Percentiles rank a stretch among this genome's conserved stretches.
Evolutionary conservation across 768 basidiomycete genomes (phyloP).

Genomic region (Collybia nuda): DNA sequence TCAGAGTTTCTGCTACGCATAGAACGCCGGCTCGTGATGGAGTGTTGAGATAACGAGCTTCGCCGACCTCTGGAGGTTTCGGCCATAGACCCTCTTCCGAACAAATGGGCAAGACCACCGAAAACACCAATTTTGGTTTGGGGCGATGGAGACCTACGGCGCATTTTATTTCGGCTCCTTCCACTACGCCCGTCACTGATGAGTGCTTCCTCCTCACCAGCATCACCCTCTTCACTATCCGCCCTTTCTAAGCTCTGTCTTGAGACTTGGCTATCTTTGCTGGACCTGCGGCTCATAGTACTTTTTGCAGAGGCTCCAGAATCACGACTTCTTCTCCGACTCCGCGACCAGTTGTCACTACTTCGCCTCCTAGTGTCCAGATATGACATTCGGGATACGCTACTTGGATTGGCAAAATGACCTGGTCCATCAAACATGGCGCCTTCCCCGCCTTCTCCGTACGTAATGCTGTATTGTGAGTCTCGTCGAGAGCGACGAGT

Average conservation of each 20-base stretch:
- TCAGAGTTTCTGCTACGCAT: conserved; percentile 57
- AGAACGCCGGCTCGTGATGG: conserved; percentile 50
- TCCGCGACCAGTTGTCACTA: conserved; percentile 52
- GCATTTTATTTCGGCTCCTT: conserved; percentile 26
- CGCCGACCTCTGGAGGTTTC: conserved; percentile 43
- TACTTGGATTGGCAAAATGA: conserved; percentile 71
- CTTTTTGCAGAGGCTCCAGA: conserved; percentile 32
- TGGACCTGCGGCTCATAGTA: conserved; percentile 39
- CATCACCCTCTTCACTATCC: conserved; percentile 25
- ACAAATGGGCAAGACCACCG: conserved; percentile 67
- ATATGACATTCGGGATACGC: conserved; percentile 77
- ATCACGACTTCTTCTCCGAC: conserved; percentile 52
- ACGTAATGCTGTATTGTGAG: conserved; percentile 60
- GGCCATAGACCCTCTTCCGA: conserved; percentile 47
- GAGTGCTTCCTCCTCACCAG: conserved; percentile 26
- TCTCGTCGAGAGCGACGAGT: conserved; percentile 57
- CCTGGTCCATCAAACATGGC: conserved; percentile 79
- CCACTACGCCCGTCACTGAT: conserved; percentile 23
- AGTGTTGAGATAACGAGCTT: conserved; percentile 57
- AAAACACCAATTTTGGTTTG: conserved; percentile 48
- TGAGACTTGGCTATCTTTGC: conserved; percentile 45
- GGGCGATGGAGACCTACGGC: conserved; percentile 33
- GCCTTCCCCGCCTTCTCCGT: conserved; percentile 60
- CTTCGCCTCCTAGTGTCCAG: conserved; percentile 53
- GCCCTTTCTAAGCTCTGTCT: conserved; percentile 32